Base-by-base conservation (phyloP, 257 asterid genomes). In the Coffea canephora region DNA sequence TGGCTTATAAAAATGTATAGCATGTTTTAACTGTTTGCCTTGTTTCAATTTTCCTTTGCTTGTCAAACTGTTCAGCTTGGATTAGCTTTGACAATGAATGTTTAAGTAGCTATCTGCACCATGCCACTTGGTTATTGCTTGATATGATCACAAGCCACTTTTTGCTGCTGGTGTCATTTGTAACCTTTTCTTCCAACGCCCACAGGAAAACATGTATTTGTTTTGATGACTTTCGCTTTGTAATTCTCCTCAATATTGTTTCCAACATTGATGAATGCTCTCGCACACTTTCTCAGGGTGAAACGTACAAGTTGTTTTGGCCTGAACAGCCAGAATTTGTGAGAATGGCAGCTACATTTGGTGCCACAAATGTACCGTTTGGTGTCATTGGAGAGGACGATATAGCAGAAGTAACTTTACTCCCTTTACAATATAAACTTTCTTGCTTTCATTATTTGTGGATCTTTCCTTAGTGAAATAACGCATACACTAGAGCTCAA, bases 341-440 rank as follows among this genome's bases (percentile, higher is more conserved):
- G 15, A 86, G 99, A 84, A 95, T 92, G 98, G 99, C 98, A 41
- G 98, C 97, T 69, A 87, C 85, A 85, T 95, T 92, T 31, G 34
- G 34, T 31, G 34, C 34, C 34, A 31, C 34, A 31, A 31, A 0
- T 31, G 34, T 31, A 31, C 99, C 99, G 15, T 93, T 93, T 77
- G 99, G 99, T 78, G 98, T 84, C 54, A 80, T 95, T 77, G 99
- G 99, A 84, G 98, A 93, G 84, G 99, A 95, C 76, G 99, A 95
- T 85, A 31, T 93, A 57, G 84, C 86, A 49, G 95, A 95, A 89
- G 99, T 95, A 91, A 69, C 82, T 75, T 46, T 11, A 46, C 61
- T 64, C 2, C 71, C 76, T 27, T n/a, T 64, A 23, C 61, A 16
- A 9, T 5, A 41, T n/a, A 23, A 13, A 61, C n/a, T 61, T n/a